Evolutionary conservation across 2,329 filamentous ascomycete species (phyloP).

Genomic region (Graphiopsis chlorocephala): DNA sequence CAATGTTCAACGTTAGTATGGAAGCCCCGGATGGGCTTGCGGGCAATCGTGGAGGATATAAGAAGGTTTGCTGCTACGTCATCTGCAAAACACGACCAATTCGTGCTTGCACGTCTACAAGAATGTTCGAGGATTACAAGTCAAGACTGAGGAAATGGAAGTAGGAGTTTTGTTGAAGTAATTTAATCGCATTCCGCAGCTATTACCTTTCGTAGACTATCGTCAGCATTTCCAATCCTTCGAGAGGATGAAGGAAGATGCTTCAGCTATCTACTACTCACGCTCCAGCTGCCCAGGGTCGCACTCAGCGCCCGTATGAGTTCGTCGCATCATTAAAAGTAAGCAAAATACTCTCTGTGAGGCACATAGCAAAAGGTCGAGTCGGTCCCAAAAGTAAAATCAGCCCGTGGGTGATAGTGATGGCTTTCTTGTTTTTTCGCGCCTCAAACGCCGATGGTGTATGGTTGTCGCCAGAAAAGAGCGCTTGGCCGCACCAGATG

Average conservation of each 20-base stretch:
- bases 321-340: constrained; percentile 6
- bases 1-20: neutral
- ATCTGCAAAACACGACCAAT: neutral
- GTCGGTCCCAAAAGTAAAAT: neutral
- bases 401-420: neutral
- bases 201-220: neutral
- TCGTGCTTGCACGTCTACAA: too few relatives aligned
- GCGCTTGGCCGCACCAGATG: constrained; percentile 2
- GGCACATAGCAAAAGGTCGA: neutral
- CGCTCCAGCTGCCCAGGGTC: neutral
- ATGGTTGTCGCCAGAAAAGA: neutral
- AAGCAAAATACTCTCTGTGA: neutral
- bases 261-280: constrained; percentile 2
- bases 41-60: neutral
- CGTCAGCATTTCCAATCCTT: neutral
- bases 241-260: neutral
- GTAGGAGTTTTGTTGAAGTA: neutral
- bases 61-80: neutral
- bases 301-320: neutral
- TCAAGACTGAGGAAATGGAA: neutral
- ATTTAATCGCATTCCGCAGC: neutral
- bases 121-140: neutral
- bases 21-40: neutral
- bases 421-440: neutral
- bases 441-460: constrained; percentile 4